Evolutionary conservation across 2,329 filamentous ascomycete species (phyloP).

Genomic region (Coniochaeta ligniaria): DNA sequence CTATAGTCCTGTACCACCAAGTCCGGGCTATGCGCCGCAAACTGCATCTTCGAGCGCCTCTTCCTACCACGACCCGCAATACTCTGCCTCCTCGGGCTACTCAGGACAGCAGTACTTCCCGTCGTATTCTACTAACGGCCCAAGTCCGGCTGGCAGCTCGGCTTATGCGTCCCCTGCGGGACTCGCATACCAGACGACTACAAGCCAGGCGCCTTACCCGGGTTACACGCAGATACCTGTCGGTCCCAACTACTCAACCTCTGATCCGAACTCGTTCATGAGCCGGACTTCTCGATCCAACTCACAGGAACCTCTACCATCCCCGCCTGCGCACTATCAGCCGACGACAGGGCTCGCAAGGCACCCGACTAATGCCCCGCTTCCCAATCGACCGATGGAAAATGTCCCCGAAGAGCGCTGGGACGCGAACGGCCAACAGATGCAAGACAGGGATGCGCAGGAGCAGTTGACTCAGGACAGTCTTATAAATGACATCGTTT

Average conservation of each 20-base stretch:
- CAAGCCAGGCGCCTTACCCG: slow-evolving; percentile 40
- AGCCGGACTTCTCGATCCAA: slow-evolving; percentile 38
- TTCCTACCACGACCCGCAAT: slow-evolving; percentile 18
- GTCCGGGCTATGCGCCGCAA: slow-evolving; percentile 23
- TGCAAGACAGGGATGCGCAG: slow-evolving; percentile 27
- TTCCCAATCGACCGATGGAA: slow-evolving; percentile 46
- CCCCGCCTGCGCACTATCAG: slow-evolving; percentile 33
- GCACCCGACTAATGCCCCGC: slow-evolving; percentile 52
- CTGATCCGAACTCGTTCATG: slow-evolving; percentile 38
- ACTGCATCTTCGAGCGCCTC: slow-evolving; percentile 13
- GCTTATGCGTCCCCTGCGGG: slow-evolving; percentile 20
- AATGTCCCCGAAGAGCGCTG: slow-evolving; percentile 35
- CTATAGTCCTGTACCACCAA: slow-evolving; percentile 34
- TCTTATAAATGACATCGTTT: slow-evolving; percentile 52
- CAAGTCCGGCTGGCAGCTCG: slow-evolving; percentile 26
- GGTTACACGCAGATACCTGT: slow-evolving; percentile 44
- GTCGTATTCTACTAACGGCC: slow-evolving; percentile 30
- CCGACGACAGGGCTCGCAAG: slow-evolving; percentile 41
- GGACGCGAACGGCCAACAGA: slow-evolving; percentile 23
- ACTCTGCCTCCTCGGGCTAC: slow-evolving; percentile 9
- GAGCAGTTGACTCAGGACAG: slow-evolving; percentile 35
- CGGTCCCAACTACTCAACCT: slow-evolving; percentile 39
- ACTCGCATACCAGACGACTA: slow-evolving; percentile 17
- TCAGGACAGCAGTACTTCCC: slow-evolving; percentile 22
- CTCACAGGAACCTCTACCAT: slow-evolving; percentile 40